Conservation (phyloP, 2,329 filamentous ascomycete genomes). For the Clonostachys rhizophaga region DNA sequence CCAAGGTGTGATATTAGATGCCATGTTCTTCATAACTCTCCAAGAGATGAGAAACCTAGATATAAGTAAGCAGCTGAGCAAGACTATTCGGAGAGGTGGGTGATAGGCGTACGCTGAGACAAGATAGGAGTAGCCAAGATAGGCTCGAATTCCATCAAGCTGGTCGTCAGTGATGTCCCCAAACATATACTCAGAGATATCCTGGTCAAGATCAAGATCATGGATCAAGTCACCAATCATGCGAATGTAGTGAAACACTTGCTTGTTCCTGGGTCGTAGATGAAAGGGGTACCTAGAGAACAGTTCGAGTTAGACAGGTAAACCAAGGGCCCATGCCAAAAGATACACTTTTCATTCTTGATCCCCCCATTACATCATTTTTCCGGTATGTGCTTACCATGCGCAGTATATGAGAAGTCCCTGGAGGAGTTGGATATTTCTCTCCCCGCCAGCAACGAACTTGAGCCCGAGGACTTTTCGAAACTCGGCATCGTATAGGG, state of each 20-base stretch:
- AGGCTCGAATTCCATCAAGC: slow-evolving; percentile 38
- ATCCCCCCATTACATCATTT: not conserved
- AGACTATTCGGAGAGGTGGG: not conserved
- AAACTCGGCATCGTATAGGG: slow-evolving; percentile 52
- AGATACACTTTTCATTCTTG: not conserved
- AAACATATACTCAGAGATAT: slow-evolving; percentile 10
- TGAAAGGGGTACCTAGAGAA: slow-evolving; percentile 49
- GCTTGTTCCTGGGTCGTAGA: slow-evolving; percentile 43
- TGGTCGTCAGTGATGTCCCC: slow-evolving; percentile 10
- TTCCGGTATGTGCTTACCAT: slow-evolving; percentile 34
- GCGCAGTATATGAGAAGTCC: slow-evolving; percentile 52
- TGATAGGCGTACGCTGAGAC: slow-evolving; percentile 25
- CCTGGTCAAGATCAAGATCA: slow-evolving; percentile 44
- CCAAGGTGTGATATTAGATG: slow-evolving; percentile 31
- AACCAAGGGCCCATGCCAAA: not conserved
- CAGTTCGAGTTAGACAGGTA: not conserved
- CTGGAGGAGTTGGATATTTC: slow-evolving; percentile 50
- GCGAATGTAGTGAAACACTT: slow-evolving; percentile 42
- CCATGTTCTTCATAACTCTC: slow-evolving; percentile 22
- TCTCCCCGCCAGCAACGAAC: slow-evolving; percentile 51
- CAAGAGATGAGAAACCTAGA: slow-evolving; percentile 31
- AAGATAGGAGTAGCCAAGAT: slow-evolving; percentile 38
- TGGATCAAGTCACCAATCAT: slow-evolving; percentile 45
- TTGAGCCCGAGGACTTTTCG: slow-evolving; percentile 51
- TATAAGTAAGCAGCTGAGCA: not conserved